phyloP scores from a whole-genome alignment of 352 stramenopile genomes.

The Phytophthora pini region DNA sequence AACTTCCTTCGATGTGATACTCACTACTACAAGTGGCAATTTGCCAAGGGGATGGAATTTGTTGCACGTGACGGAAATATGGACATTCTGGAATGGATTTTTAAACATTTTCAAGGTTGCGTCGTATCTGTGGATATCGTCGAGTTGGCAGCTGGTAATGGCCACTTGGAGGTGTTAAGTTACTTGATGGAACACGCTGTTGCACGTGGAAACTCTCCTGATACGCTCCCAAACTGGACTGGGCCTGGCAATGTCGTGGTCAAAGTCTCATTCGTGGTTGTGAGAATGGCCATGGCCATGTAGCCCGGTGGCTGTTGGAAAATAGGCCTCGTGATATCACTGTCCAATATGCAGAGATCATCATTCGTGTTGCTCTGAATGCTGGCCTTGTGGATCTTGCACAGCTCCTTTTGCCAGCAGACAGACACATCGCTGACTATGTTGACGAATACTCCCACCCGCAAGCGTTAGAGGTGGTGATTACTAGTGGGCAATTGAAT shows the following conservation, averaged over 20 bases:
- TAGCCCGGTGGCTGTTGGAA: not conserved
- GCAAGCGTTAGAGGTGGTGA: not conserved
- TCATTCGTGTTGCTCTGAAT: not conserved
- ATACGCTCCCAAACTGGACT: not conserved
- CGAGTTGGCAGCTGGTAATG: not conserved
- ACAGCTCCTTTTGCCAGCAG: not conserved
- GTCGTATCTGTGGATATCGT: not conserved
- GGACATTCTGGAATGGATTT: not conserved
- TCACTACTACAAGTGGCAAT: slow-evolving; percentile 8
- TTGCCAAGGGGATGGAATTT: not conserved
- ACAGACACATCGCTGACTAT: slow-evolving; percentile 4
- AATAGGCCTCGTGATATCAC: not conserved
- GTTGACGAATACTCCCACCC: not conserved
- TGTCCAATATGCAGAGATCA: not conserved
- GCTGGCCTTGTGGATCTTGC: slow-evolving; percentile 2
- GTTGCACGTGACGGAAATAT: not conserved
- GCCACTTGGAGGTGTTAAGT: not conserved
- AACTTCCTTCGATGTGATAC: slow-evolving; percentile 6
- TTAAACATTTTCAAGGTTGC: not conserved
- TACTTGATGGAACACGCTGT: not conserved
- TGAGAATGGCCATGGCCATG: not conserved
- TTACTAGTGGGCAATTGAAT: not conserved
- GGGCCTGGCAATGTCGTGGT: not conserved
- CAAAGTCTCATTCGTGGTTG: not conserved
- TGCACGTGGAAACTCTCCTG: not conserved